Evolutionary conservation across 208 protist species (phyloP), one percentile per base, ranked within the genome.

Genomic region (Wallacemonas sp.): DNA sequence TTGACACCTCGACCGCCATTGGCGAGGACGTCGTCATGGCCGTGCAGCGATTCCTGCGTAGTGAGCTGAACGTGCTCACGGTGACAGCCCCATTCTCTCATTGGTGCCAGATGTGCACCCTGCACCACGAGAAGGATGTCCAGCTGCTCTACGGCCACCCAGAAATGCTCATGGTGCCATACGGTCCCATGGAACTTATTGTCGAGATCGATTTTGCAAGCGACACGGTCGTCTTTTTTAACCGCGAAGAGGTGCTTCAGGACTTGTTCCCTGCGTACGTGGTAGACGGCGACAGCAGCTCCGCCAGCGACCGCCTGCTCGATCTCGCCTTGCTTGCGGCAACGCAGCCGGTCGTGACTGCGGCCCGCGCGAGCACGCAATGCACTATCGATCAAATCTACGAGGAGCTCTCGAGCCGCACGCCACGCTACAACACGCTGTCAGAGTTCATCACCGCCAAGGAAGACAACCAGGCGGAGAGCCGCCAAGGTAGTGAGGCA

Each of bases 51-150:
- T 93, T 80, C 66, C 62, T 95, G 39, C 82, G 79, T 58, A 69
- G 64, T 5, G 77, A 93, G 63, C 66, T 90, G 56, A 70, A 73
- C 60, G 84, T 93, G 17, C 49, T 85, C 56, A 73, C 79, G 33
- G 70, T 93, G 62, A 93, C 86, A 21, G 84, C 90, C 21, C 90
- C 90, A 26, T 93, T 92, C 65, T 68, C 91, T 3, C 88, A 92
- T 53, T 95, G 90, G 90, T 87, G 83, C 59, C 90, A 95, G 73
- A 91, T 95, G 90, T 80, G 74, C 28, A 77, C 85, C 11, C 75
- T 91, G 34, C 79, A 90, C 66, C 82, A 91, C 51, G 89, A 95
- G 64, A 82, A 80, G 24, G 69, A 89, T 27, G 84, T 79, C 1
- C 62, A 91, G 63, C 60, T 91, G 36, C 75, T 95, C 58, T 79